A percentile compares a stretch with the other conserved stretches of the same genome.
phyloP scores from a whole-genome alignment of 805 yeast genomes.

The Dipodascus geniculatus region DNA sequence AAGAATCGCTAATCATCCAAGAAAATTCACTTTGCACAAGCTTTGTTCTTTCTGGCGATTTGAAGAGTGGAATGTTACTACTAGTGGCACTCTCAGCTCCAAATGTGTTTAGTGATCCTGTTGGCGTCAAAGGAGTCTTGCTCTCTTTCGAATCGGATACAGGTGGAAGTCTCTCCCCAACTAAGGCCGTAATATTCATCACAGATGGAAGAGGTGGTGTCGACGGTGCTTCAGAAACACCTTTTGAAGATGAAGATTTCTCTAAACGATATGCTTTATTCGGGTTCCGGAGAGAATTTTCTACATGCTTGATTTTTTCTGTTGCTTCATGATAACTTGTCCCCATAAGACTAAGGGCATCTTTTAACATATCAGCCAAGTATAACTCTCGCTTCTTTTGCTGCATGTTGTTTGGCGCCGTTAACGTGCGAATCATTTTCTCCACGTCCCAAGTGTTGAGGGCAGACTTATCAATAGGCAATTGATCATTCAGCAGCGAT shows the following conservation, averaged over 20 bases:
- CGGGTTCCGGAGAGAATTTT: conserved; percentile 8
- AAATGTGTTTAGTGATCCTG: neutral
- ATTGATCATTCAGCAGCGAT: neutral
- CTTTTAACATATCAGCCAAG: conserved; percentile 8
- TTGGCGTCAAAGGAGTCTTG: neutral
- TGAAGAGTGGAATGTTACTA: neutral
- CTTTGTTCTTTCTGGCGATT: neutral
- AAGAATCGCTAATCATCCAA: neutral
- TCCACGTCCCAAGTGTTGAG: neutral
- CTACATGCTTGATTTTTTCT: conserved; percentile 7
- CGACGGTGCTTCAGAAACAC: neutral
- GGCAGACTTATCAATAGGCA: neutral
- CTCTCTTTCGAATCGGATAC: neutral
- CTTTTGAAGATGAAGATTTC: neutral
- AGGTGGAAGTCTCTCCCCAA: neutral
- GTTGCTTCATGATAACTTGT: conserved; percentile 5
- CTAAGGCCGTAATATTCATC: neutral
- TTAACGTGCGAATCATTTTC: neutral
- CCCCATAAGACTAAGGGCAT: conserved; percentile 7
- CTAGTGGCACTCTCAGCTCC: neutral
- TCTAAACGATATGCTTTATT: neutral
- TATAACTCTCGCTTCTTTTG: conserved; percentile 3
- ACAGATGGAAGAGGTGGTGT: neutral
- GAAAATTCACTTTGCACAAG: conserved; percentile 3
- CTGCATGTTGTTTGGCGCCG: neutral